Base-by-base conservation (phyloP, 345 rosid species). In the Anastatica hierochuntica region DNA sequence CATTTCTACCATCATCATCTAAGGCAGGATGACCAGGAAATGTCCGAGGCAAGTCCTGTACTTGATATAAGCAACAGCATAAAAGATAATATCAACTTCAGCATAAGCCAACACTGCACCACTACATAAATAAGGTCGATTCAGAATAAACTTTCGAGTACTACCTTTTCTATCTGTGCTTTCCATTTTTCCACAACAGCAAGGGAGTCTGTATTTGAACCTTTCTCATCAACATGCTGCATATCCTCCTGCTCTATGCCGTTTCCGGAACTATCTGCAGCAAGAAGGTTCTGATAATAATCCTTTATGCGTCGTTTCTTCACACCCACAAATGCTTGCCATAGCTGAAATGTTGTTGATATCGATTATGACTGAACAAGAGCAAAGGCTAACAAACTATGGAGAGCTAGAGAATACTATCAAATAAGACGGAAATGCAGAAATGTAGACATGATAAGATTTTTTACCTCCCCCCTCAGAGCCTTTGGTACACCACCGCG, bases 21-120 rank as follows among this genome's bases (percentile, higher is more conserved):
- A 94, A 67, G n/a, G 99, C 89, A 49, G 99, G 99, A 74, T 94
- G 99, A 66, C 99, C 97, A 7, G 99, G 99, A 66, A 94, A 94
- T 31, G 99, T 94, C 62, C 97, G 85, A 71, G 99, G 99, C 73
- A 94, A 77, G 76, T 94, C 99, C 99, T 94, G 80, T 65, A 78
- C 19, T 64, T 57, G 43, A 51, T 49, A 67, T 40, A 67, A 66
- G 49, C 35, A 62, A 63, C 12, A 23, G 53, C 34, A 12, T 19
- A 62, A 49, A 18, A 14, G 46, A 37, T 59, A 53, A 47, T 2
- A 54, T 61, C 24, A 65, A 13, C 41, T 58, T 47, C 53, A 56
- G 56, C 43, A 17, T 30, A 50, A 49, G 62, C 49, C 48, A 59
- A 29, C 66, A 35, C 14, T 43, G 58, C 53, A 50, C 43, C 41